Evolutionary conservation across 176 grass and related monocot species (phyloP), one percentile per base, ranked within the genome.

Genomic region (Pontederia crassipes): DNA sequence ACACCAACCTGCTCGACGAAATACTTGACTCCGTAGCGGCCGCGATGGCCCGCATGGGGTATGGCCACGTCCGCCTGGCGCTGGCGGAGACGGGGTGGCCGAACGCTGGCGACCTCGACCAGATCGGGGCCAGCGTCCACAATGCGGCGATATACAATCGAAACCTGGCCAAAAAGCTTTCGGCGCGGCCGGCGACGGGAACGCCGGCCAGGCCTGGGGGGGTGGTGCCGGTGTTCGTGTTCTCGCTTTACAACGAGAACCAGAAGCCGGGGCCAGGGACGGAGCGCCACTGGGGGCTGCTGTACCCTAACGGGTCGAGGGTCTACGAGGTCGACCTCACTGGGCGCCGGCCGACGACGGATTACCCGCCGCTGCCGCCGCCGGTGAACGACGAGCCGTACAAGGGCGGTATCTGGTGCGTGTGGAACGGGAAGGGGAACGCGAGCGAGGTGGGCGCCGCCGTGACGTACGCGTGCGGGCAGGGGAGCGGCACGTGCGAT

Each of bases 191-290:
- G 10, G 14, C 51, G 35, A 1, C 24, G 2, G 90, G 86, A 26
- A 95, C 82, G 28, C 90, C 86, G 11, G 65, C 72, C 24, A 53
- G 80, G 20, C 90, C 82, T 0, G 74, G 79, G 15, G 77, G 47
- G 2, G 51, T 62, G 74, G 89, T 89, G 70, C 90, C 82, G 0
- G 79, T 86, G 48, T 95, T 95, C 81, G 67, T 95, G 46, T 95
- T 89, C 74, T 83, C 82, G 17, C 78, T 95, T 48, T 95, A 86
- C 78, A 89, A 95, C 68, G 90, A 95, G 74, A 72, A 95, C 81
- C 79, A 79, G 67, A 95, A 95, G 64, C 59, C 64, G 0, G 86
- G 85, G 0, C 82, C 77, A 0, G 86, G 86, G 40, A 95, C 82
- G 3, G 82, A 95, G 71, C 71, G 86, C n/a, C 77, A 86, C 29